Base-by-base conservation (phyloP, 2,329 filamentous ascomycete genomes). In the Aspergillus ustus region DNA sequence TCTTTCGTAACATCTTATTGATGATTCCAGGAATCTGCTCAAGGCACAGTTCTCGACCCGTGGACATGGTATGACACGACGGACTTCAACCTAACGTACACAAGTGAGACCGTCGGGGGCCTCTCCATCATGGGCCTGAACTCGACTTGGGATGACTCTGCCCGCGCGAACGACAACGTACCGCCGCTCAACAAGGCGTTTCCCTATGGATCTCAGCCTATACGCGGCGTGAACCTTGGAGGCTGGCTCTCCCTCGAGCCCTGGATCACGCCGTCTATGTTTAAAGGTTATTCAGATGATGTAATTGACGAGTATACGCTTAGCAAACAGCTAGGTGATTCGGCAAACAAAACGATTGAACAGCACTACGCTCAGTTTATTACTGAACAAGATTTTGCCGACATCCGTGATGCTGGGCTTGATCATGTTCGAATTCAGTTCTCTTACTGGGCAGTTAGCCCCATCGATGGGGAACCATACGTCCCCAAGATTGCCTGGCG, bases 401-500 rank as follows among this genome's bases (percentile, higher is more conserved):
- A 94, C 45, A 97, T 99, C 62, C 87, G 88, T 52, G 89, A 87
- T 44, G 95, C 95, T 1, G 95, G 95, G 0, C 86, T 99, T 50
- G 95, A 99, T 73, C 95, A 99, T 74, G 91, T 99, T n/a, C 90
- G 95, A 58, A 97, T 99, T 57, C 93, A 91, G 0, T 98, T 90
- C 75, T 92, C 90, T 9, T 99, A 99, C 82, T 99, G 95, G 95
- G 92, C 93, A 0, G 89, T 98, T 1, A 87, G 88, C 61, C 90
- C 89, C 0, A 97, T 96, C 75, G 88, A 91, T 29, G 88, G 84
- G 48, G 95, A 99, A 72, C 92, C 93, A 1, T 99, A 97, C 72
- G 84, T 99, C 1, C 87, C 91, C 62, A 89, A 93, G 46, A 91
- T 92, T 0, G 90, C 91, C 2, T 99, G 94, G 94, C 86, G 95